These are phyloP conservation scores for Combretum micranthum DNA, from an alignment of 345 rosid species.

Conservation along the genomic window DNA sequence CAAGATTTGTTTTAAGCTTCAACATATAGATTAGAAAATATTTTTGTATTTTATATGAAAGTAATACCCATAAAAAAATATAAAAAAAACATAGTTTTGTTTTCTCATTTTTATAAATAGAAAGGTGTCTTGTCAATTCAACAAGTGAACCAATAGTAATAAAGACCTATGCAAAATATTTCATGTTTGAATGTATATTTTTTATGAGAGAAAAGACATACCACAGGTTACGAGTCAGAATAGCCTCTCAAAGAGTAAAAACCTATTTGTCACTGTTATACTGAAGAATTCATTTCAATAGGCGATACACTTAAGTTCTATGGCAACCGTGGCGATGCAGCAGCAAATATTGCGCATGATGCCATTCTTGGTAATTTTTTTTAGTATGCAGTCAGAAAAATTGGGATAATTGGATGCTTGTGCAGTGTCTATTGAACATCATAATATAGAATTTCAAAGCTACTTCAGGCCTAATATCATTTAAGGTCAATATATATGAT, in stretches of 20 bases:
- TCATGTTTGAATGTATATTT: too few species aligned
- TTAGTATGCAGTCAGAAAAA: background rate
- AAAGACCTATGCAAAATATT: too few species aligned
- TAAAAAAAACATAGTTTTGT: too few species aligned
- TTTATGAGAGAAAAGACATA: conserved; percentile 64
- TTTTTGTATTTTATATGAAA: background rate
- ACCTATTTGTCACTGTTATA: background rate
- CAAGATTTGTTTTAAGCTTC: too few species aligned
- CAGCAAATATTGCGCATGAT: conserved; percentile 73
- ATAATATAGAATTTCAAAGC: too few species aligned
- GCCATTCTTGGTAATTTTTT: conserved; percentile 60
- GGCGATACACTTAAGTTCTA: conserved; percentile 89
- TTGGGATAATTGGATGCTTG: too few species aligned
- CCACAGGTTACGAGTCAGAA: conserved; percentile 35
- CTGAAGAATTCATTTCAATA: conserved; percentile 22
- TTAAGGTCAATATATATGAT: background rate
- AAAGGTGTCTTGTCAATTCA: too few species aligned
- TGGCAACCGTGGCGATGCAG: conserved; percentile 62
- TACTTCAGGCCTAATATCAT: background rate
- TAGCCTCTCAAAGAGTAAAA: background rate
- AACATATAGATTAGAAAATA: background rate
- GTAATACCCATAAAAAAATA: too few species aligned
- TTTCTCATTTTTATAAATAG: too few species aligned
- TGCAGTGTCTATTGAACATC: too few species aligned
- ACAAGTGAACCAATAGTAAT: too few species aligned